Evolutionary conservation across 768 basidiomycete genomes (phyloP).

Genomic region (Pisolithus sp.): DNA sequence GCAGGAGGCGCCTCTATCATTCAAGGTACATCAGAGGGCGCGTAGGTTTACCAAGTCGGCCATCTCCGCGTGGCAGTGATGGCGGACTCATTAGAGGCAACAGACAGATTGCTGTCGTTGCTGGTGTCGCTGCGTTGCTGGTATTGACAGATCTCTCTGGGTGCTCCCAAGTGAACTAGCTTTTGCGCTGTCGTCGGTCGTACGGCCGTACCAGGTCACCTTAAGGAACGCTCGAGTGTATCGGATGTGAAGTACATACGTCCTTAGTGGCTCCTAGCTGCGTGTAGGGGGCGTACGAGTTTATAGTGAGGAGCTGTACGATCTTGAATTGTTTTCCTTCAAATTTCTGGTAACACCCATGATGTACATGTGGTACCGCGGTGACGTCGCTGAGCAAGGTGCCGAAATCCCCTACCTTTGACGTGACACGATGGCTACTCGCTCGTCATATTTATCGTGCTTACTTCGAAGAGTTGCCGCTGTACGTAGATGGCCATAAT

Average conservation of each 20-base stretch:
- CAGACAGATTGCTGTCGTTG: slow-evolving; percentile 22
- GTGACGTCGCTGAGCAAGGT: no score
- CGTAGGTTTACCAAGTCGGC: neutral
- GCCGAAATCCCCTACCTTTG: no score
- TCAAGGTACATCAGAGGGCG: slow-evolving; percentile 23
- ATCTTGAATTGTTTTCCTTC: no score
- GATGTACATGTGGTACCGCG: no score
- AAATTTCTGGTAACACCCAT: no score
- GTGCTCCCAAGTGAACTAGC: slow-evolving; percentile 50
- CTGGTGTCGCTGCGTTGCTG: slow-evolving; percentile 38
- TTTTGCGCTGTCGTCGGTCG: slow-evolving; percentile 46
- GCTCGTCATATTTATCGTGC: no score
- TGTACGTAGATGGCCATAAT: no score
- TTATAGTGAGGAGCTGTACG: no score
- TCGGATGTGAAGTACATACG: slow-evolving; percentile 26
- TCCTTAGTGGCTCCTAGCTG: no score
- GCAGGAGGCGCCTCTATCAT: slow-evolving; percentile 56
- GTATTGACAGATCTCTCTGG: slow-evolving; percentile 48
- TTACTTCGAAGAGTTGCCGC: no score
- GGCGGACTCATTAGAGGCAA: neutral
- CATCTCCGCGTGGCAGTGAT: neutral
- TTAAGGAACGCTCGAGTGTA: slow-evolving; percentile 43
- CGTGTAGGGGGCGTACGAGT: no score
- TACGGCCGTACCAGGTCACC: slow-evolving; percentile 45
- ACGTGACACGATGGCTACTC: no score